phyloP scores from a whole-genome alignment of 2,329 filamentous ascomycete species.

The Neonectria neomacrospora region DNA sequence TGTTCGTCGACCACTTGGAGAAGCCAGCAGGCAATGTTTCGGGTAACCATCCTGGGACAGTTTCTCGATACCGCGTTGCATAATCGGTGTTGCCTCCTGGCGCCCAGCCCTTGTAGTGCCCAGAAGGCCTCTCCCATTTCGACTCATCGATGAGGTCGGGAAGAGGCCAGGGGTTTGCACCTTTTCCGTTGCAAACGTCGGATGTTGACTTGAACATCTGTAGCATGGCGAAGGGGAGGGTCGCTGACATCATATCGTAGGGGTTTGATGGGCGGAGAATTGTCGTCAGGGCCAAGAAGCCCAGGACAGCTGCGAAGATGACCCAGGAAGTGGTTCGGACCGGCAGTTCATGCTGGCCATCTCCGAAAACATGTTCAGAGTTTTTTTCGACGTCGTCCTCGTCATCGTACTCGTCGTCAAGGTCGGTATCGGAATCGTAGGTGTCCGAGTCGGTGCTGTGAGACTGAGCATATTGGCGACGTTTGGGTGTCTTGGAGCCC shows the following conservation, averaged over 20 bases:
- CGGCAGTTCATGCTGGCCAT: too few relatives aligned
- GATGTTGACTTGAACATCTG: conserved; percentile 40
- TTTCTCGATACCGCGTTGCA: conserved; percentile 39
- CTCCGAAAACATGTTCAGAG: conserved; percentile 8
- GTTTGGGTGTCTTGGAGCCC: too few relatives aligned
- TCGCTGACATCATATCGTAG: conserved; percentile 49
- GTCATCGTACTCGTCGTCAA: conserved; percentile 31
- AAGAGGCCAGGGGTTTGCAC: conserved; percentile 44
- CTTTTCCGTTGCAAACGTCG: conserved; percentile 38
- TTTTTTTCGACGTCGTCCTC: too few relatives aligned
- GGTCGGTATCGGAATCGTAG: conserved; percentile 31
- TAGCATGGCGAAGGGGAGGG: conserved; percentile 46
- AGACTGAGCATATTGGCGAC: too few relatives aligned
- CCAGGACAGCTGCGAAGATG: conserved; percentile 5
- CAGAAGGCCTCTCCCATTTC: conserved; percentile 41
- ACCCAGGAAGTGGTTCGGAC: conserved; percentile 23
- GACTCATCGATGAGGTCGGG: conserved; percentile 40
- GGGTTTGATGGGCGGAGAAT: conserved; percentile 44
- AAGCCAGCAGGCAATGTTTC: conserved; percentile 42
- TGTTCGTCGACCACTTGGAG: conserved; percentile 40
- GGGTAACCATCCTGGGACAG: conserved; percentile 46
- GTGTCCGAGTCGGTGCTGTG: conserved; percentile 29
- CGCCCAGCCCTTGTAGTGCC: conserved; percentile 48
- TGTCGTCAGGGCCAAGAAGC: conserved; percentile 35
- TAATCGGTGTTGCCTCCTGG: conserved; percentile 41